Percentiles rank a stretch among this genome's conserved stretches.
phyloP scores from a whole-genome alignment of 2,329 filamentous ascomycete genomes.

The Chalara sp. region DNA sequence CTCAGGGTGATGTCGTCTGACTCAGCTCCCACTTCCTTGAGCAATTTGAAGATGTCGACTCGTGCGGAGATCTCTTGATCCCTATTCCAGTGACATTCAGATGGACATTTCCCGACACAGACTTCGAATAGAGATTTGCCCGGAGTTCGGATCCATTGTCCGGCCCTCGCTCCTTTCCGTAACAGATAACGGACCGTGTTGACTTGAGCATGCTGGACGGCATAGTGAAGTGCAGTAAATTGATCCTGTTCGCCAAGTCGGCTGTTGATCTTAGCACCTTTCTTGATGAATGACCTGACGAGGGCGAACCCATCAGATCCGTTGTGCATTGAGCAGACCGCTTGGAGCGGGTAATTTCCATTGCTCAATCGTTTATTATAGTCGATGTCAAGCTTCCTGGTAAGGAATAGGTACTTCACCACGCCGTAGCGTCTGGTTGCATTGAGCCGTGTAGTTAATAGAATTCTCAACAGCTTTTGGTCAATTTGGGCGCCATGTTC shows the following conservation, averaged over 20 bases:
- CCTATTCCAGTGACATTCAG: not conserved
- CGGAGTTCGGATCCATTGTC: slow-evolving; percentile 2
- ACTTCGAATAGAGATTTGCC: slow-evolving; percentile 5
- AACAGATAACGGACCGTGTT: slow-evolving; percentile 4
- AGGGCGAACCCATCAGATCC: slow-evolving; percentile 2
- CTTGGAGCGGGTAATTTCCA: slow-evolving; percentile 4
- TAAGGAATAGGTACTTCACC: slow-evolving; percentile 2
- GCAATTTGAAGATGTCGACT: slow-evolving; percentile 3
- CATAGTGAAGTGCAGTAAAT: slow-evolving; percentile 5
- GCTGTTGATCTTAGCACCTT: slow-evolving; percentile 3
- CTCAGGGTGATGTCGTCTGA: slow-evolving; percentile 2
- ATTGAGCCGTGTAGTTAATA: slow-evolving; percentile 1
- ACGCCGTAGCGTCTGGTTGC: not conserved
- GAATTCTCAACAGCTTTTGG: slow-evolving; percentile 2
- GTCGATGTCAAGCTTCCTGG: slow-evolving; percentile 3
- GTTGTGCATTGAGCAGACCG: slow-evolving; percentile 1
- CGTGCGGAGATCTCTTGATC: slow-evolving; percentile 3
- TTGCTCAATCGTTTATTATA: slow-evolving; percentile 5
- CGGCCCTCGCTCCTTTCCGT: slow-evolving; percentile 1
- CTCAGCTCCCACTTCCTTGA: slow-evolving; percentile 4
- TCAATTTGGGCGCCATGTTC: slow-evolving; percentile 2
- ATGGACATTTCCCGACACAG: slow-evolving; percentile 3
- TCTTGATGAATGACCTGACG: slow-evolving; percentile 3
- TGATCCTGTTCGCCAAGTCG: not conserved
- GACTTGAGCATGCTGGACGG: slow-evolving; percentile 4